A percentile compares a stretch with the other conserved stretches of the same genome.
Evolutionary conservation across 371 early-diverging fungal species (phyloP).

Genomic region (Mortierella sp.): DNA sequence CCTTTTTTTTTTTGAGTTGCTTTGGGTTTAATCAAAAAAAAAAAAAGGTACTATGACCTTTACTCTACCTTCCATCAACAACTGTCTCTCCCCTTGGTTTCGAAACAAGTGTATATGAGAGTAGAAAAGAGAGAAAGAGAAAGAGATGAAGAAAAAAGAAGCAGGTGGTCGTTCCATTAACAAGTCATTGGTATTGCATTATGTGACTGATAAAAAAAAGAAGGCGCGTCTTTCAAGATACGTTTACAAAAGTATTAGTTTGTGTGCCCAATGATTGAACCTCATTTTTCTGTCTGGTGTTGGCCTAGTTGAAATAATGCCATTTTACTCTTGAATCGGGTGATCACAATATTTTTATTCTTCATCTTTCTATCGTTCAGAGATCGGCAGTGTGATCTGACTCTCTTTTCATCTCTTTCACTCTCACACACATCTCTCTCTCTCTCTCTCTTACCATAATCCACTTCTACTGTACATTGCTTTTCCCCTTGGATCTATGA

Average conservation of each 20-base stretch:
- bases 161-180: no score
- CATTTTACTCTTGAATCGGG: background rate
- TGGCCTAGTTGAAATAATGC: no score
- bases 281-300: background rate
- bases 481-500: conserved; percentile 12
- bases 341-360: background rate
- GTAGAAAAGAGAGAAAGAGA: background rate
- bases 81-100: background rate
- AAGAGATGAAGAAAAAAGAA: background rate
- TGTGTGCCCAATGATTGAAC: no score
- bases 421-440: conserved; percentile 7
- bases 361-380: background rate
- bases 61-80: background rate
- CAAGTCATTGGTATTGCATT: no score
- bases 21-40: no score
- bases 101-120: background rate
- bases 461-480: no score
- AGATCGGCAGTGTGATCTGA: background rate
- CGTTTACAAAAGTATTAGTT: no score
- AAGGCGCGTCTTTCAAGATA: no score
- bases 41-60: no score
- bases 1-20: background rate
- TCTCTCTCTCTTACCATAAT: background rate
- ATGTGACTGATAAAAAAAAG: no score
- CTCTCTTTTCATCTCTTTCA: background rate